Evolutionary conservation across 2,329 filamentous ascomycete genomes (phyloP), one percentile per base, ranked within the genome.

Genomic region (Calonectria ilicicola): DNA sequence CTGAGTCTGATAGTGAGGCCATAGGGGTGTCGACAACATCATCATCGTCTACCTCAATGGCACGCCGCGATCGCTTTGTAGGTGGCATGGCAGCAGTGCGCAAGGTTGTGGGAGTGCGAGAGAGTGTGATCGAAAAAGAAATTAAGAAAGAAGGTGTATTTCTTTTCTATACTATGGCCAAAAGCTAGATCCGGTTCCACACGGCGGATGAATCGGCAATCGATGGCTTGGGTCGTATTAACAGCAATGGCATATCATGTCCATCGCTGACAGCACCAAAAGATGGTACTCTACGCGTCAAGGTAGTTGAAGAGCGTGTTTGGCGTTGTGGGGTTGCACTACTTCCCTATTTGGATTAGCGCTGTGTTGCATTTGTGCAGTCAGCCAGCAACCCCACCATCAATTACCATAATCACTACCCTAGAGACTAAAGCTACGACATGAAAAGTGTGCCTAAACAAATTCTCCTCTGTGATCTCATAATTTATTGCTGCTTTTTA

Each of bases 11-110:
- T 42, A 83, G 82, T 29, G 87, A 76, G 27, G 85, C 85, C 53
- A 84, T 80, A n/a, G 80, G 80, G n/a, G 83, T 78, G 19, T 86
- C 81, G 3, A 82, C 77, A 32, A 82, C 74, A 19, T 84, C 80
- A 9, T 74, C 72, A 27, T 80, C 81, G n/a, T 82, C 82, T 21
- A 82, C 81, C 64, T 84, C 82, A 46, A 82, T 79, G 8, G 76
- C 81, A 63, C 77, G 83, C 51, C 85, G 84, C 26, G 84, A 82
- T 74, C 88, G 86, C 80, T 90, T 90, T 27, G 78, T 66, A 6
- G 79, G 77, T 58, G 80, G 74, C 82, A 84, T 84, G 58, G 46
- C 58, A 47, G 21, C 42, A 32, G 66, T 56, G 38, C 69, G 66
- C 73, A 69, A 68, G 68, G 75, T 49, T 26, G 21, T 14, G 12